Base-by-base conservation (phyloP, 768 basidiomycete species). In the Mrakia gelida region DNA sequence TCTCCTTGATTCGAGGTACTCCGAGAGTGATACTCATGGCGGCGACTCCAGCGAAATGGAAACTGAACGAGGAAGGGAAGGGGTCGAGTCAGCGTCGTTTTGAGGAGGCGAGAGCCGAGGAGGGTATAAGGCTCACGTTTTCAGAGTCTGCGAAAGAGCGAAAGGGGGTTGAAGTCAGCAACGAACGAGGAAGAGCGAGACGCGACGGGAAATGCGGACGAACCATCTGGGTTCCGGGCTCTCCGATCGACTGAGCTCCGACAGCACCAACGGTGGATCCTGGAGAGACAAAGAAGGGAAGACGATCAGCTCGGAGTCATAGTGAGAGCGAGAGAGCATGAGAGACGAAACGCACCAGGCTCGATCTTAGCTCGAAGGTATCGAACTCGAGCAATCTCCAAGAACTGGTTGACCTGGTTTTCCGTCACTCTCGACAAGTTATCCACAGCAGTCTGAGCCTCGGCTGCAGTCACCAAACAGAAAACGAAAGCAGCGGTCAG, bases 1-100 rank as follows among this genome's bases (percentile, higher is more conserved):
- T 98, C 85, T 99, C 97, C 85, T 98, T 98, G 86, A 99, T 98
- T 82, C 97, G 96, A 3, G 97, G 97, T n/a, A 98, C 97, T 85
- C 97, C 97, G 54, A 98, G 89, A 0, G 97, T 99, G 80, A 99
- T 94, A 86, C 98, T 98, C 97, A 98, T 99, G 54, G 95, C 96
- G 11, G 97, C 97, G 80, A 99, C 96, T 86, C 97, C 97, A 81
- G 97, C 97, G 85, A 98, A 99, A 88, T 99, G 97, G 90, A 99
- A 99, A 76, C 78, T 79, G 30, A 56, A 13, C 38, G 73, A 54
- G 49, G n/a, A 56, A 18, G 16, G 28, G 28, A 54, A 2, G 28
- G 54, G 26, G 15, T 11, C 11, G 26, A 32, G 16, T 30, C n/a
- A 49, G 18, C n/a, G 23, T 15, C 63, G 45, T 16, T 45, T n/a